phyloP scores from a whole-genome alignment of 116 monocot species.

The Iris pallida region DNA sequence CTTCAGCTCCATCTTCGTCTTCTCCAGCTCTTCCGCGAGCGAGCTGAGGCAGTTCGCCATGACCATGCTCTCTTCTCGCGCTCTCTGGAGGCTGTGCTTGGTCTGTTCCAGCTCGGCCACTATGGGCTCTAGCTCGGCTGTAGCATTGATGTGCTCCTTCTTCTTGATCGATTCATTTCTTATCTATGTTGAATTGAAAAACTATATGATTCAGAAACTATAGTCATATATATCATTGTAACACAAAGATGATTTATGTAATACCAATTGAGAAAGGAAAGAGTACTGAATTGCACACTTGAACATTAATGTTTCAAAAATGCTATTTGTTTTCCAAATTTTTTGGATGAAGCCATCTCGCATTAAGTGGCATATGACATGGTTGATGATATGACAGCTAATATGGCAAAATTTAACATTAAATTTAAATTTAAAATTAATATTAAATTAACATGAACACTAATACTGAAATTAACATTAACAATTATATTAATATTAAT shows the following conservation, averaged over 20 bases:
- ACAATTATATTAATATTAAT: no score
- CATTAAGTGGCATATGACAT: no score
- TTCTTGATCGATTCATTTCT: constrained; percentile 12
- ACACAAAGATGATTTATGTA: not conserved
- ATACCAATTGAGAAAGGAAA: not conserved
- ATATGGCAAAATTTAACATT: no score
- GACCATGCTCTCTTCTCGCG: constrained; percentile 30
- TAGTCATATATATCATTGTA: not conserved
- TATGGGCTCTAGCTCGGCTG: constrained; percentile 1
- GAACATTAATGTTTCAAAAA: no score
- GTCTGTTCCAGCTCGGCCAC: constrained; percentile 35
- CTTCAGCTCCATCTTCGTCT: constrained; percentile 37
- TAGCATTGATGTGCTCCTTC: constrained; percentile 5
- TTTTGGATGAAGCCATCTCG: no score
- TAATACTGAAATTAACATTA: no score
- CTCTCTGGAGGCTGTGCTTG: constrained; percentile 33
- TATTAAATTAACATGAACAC: no score
- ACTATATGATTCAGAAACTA: not conserved
- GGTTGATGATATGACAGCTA: no score
- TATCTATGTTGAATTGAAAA: constrained; percentile 20
- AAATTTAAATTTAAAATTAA: no score
- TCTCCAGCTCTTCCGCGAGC: constrained; percentile 35
- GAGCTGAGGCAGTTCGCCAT: constrained; percentile 32
- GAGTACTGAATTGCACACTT: not conserved
- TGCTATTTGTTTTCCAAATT: no score